Percentiles rank a stretch among this genome's conserved stretches.
Conservation (phyloP, 129 eudicot species). For the Centella asiatica region DNA sequence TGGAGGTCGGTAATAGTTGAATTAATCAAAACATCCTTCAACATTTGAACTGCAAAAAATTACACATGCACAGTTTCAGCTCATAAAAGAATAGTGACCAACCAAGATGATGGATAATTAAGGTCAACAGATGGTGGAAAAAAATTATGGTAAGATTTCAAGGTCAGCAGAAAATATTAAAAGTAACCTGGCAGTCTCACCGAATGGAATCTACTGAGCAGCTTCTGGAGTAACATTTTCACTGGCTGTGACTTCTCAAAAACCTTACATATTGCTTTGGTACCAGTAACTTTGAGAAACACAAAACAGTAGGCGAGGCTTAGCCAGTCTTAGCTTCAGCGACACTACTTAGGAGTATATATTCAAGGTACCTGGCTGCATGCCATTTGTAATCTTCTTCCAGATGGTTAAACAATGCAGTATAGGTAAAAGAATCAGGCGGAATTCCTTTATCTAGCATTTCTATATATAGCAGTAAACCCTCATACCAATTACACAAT, state of each 20-base stretch:
- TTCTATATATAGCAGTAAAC: constrained; percentile 40
- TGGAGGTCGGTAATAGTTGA: not conserved
- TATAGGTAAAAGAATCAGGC: constrained; percentile 56
- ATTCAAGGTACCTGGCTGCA: constrained; percentile 43
- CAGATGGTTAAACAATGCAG: constrained; percentile 46
- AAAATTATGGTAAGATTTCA: not conserved
- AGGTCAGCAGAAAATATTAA: not conserved
- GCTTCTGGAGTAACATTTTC: not conserved
- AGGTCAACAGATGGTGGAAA: not conserved
- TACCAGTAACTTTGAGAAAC: not conserved
- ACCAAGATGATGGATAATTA: not conserved
- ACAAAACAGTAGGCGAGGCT: constrained; percentile 4
- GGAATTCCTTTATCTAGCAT: constrained; percentile 52
- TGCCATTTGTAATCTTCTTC: constrained; percentile 26
- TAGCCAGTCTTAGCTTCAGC: constrained; percentile 22
- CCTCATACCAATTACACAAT: constrained; percentile 48
- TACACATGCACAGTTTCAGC: not conserved
- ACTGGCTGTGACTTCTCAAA: not conserved
- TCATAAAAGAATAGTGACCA: not conserved
- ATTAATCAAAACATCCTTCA: not conserved
- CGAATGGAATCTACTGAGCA: constrained; percentile 2
- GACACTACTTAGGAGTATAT: constrained; percentile 31
- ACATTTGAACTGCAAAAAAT: constrained; percentile 7
- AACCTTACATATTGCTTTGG: not conserved
- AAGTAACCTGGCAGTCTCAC: not conserved